phyloP scores from a whole-genome alignment of 805 yeast genomes.

The Zygosaccharomyces bisporus region DNA sequence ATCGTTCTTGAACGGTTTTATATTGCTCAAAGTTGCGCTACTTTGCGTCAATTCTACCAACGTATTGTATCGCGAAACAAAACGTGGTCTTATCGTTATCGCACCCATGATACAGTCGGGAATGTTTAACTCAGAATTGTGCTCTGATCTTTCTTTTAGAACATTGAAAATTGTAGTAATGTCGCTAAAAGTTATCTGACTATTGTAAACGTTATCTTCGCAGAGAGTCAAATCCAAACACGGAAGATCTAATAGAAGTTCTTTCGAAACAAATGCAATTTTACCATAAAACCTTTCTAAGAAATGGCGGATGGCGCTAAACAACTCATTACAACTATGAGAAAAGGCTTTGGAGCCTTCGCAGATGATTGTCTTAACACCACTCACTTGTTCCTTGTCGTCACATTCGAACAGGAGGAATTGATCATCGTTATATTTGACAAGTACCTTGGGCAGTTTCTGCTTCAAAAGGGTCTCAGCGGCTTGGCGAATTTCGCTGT shows the following conservation, averaged over 20 bases:
- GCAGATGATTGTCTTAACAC: slow-evolving; percentile 21
- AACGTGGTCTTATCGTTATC: slow-evolving; percentile 27
- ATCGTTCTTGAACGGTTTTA: slow-evolving; percentile 33
- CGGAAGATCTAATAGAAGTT: slow-evolving; percentile 27
- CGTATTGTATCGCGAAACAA: slow-evolving; percentile 35
- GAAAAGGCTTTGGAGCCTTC: slow-evolving; percentile 17
- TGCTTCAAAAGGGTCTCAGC: slow-evolving; percentile 24
- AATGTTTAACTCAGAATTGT: slow-evolving; percentile 20
- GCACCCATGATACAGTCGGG: slow-evolving; percentile 21
- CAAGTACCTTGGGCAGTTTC: slow-evolving; percentile 18
- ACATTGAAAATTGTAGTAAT: slow-evolving; percentile 32
- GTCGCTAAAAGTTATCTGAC: slow-evolving; percentile 32
- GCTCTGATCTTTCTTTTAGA: slow-evolving; percentile 27
- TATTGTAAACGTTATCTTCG: slow-evolving; percentile 36
- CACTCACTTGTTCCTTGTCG: slow-evolving; percentile 12
- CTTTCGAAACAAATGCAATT: slow-evolving; percentile 27
- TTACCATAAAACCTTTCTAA: slow-evolving; percentile 25
- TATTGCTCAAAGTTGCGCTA: slow-evolving; percentile 30
- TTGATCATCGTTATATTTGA: slow-evolving; percentile 22
- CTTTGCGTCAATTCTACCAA: slow-evolving; percentile 36
- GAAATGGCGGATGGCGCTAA: slow-evolving; percentile 26
- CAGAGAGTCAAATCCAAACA: slow-evolving; percentile 31
- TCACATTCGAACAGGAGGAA: slow-evolving; percentile 27
- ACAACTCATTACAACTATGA: slow-evolving; percentile 21
- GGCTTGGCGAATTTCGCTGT: slow-evolving; percentile 20